Conservation (phyloP, 176 grass and related monocot species). For the Zoysia japonica region DNA sequence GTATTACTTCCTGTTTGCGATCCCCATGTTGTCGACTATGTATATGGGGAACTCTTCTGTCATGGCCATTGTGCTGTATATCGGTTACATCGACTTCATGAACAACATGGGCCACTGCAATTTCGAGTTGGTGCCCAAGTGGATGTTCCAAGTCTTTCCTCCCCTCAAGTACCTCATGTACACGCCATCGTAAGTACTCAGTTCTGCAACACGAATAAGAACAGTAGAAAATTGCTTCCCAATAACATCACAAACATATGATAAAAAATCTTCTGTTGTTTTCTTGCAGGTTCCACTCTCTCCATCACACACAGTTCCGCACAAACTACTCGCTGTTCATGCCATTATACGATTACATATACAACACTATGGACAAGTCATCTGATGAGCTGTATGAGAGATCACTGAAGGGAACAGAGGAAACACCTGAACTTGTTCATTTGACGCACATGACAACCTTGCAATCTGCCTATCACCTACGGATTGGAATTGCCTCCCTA, state of each 20-base stretch:
- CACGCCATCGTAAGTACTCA: slow-evolving; percentile 83
- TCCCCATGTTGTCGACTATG: slow-evolving; percentile 53
- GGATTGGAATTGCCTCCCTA: slow-evolving; percentile 80
- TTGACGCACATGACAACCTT: slow-evolving; percentile 78
- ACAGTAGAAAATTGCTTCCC: neutral
- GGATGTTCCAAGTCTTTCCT: slow-evolving; percentile 74
- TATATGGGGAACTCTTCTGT: slow-evolving; percentile 55
- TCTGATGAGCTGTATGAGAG: slow-evolving; percentile 74
- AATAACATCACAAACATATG: neutral
- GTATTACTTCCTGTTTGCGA: slow-evolving; percentile 73
- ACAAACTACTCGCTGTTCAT: slow-evolving; percentile 94
- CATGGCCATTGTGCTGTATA: slow-evolving; percentile 42
- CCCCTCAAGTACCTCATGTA: slow-evolving; percentile 98
- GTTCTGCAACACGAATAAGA: neutral
- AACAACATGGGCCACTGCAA: slow-evolving; percentile 99
- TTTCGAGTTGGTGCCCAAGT: slow-evolving; percentile 83
- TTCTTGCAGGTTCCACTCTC: slow-evolving; percentile 78
- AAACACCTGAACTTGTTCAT: slow-evolving; percentile 70
- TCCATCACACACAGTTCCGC: slow-evolving; percentile 95
- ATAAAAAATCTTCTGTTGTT: neutral
- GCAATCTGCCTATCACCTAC: slow-evolving; percentile 72
- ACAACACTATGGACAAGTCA: slow-evolving; percentile 82
- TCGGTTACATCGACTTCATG: slow-evolving; percentile 90
- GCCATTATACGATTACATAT: slow-evolving; percentile 95
- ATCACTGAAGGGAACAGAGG: slow-evolving; percentile 65